Evolutionary conservation across 2,329 filamentous ascomycete species (phyloP), one percentile per base, ranked within the genome.

Genomic region (Microdochium bolleyi): DNA sequence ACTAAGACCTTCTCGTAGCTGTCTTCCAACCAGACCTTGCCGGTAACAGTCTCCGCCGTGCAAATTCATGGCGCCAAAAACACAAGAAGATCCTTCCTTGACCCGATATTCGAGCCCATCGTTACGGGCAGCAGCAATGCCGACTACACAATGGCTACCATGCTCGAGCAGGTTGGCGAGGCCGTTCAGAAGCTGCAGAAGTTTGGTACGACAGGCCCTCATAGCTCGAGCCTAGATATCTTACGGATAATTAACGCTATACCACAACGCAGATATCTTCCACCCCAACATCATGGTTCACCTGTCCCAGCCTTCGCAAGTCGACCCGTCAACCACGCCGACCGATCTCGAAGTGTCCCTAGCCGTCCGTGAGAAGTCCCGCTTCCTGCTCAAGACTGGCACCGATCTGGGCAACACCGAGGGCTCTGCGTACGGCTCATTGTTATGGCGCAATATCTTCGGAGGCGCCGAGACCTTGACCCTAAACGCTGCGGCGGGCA

Each of bases 401-500:
- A 97, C 94, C 9, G 92, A 97, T 66, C 79, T 96, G 48, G 94
- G 94, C 57, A 95, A 95, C 64, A 85, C 89, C 22, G 94, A 99
- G 70, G 94, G 92, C 34, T 95, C 92, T 8, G 92, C 92, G 3
- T 97, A 95, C 65, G 86, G 89, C 59, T 92, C 94, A 60, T 79
- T 91, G 48, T 78, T 92, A 51, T 85, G 91, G 76, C 85, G 94
- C 60, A 99, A 99, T 70, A 80, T 99, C 55, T 89, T 99, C 66
- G 94, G 94, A 51, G 94, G 94, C 38, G 94, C 92, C 24, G 94
- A 99, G 73, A 88, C 87, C 53, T 73, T 99, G 57, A 89, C 89
- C 51, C 74, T 95, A 55, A 92, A 96, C 63, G 92, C 89, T 49
- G 92, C 90, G 30, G 75, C 92, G 24, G 94, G 94, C 53, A 97